Conservation (phyloP, 2,329 filamentous ascomycete species). For the Diaporthe amygdali region DNA sequence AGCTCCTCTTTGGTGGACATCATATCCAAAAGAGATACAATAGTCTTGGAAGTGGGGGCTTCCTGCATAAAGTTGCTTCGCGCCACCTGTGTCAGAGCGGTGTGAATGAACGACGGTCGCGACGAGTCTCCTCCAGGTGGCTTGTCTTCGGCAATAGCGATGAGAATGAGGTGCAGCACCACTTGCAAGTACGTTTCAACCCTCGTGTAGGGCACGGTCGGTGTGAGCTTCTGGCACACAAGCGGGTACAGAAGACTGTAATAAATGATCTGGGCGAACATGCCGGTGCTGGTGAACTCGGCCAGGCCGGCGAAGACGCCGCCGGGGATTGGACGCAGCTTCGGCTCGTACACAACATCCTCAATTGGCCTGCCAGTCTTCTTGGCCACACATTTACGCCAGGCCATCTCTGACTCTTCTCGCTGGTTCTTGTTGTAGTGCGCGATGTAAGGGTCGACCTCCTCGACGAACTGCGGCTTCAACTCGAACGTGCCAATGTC, state of each 20-base stretch:
- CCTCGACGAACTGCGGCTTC: conserved; percentile 82
- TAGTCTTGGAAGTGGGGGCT: conserved; percentile 62
- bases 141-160: conserved; percentile 85
- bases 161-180: conserved; percentile 83
- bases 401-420: conserved; percentile 91
- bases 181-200: conserved; percentile 93
- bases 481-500: conserved; percentile 95
- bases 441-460: conserved; percentile 93
- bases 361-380: conserved; percentile 80
- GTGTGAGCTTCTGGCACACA: conserved; percentile 70
- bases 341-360: conserved; percentile 92
- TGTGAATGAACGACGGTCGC: conserved; percentile 72
- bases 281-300: conserved; percentile 80
- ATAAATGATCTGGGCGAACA: conserved; percentile 91
- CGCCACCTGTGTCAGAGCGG: conserved; percentile 69
- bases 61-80: conserved; percentile 66
- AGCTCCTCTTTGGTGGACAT: conserved; percentile 74
- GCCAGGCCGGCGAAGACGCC: conserved; percentile 80
- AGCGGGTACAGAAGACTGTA: conserved; percentile 85
- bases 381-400: conserved; percentile 85
- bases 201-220: conserved; percentile 78
- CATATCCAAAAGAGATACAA: conserved; percentile 67
- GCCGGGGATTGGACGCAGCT: conserved; percentile 73
- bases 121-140: conserved; percentile 58
- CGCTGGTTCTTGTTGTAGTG: conserved; percentile 97